phyloP scores from a whole-genome alignment of 1,284 basidiomycete genomes.

The Ceratobasidium papillatum region DNA sequence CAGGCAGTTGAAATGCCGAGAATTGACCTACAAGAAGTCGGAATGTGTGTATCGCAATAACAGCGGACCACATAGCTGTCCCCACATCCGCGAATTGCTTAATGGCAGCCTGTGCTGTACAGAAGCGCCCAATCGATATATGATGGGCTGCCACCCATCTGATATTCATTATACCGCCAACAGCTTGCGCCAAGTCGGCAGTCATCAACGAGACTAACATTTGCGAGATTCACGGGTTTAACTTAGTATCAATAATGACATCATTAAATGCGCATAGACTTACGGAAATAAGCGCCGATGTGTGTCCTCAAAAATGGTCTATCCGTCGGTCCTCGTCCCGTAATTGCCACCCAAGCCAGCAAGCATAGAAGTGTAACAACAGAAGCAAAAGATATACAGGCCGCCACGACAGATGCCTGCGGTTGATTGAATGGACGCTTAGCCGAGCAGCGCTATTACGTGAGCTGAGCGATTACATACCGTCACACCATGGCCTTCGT shows the following conservation, averaged over 20 bases:
- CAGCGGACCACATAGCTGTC: slow-evolving; percentile 56
- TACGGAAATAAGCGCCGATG: slow-evolving; percentile 34
- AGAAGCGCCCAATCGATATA: slow-evolving; percentile 52
- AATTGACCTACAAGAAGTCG: slow-evolving; percentile 12
- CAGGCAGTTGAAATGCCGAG: slow-evolving; percentile 44
- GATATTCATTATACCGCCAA: slow-evolving; percentile 53
- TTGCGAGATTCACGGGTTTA: background rate
- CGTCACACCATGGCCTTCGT: slow-evolving; percentile 34
- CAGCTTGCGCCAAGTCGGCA: slow-evolving; percentile 53
- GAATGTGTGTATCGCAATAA: slow-evolving; percentile 44
- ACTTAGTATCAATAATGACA: background rate
- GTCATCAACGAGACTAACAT: slow-evolving; percentile 51
- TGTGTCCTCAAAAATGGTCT: slow-evolving; percentile 30
- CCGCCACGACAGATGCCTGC: slow-evolving; percentile 28
- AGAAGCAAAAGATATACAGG: slow-evolving; percentile 28
- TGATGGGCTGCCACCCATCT: slow-evolving; percentile 53
- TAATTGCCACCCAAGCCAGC: slow-evolving; percentile 30
- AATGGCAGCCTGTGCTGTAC: slow-evolving; percentile 54
- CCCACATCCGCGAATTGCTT: slow-evolving; percentile 56
- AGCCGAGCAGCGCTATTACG: slow-evolving; percentile 9
- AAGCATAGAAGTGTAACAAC: slow-evolving; percentile 10
- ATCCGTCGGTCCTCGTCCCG: slow-evolving; percentile 28
- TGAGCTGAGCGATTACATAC: background rate
- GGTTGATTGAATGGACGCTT: background rate
- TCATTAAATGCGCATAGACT: background rate